Conservation (phyloP, 495 filamentous ascomycete genomes). For the Articulospora tetracladia region DNA sequence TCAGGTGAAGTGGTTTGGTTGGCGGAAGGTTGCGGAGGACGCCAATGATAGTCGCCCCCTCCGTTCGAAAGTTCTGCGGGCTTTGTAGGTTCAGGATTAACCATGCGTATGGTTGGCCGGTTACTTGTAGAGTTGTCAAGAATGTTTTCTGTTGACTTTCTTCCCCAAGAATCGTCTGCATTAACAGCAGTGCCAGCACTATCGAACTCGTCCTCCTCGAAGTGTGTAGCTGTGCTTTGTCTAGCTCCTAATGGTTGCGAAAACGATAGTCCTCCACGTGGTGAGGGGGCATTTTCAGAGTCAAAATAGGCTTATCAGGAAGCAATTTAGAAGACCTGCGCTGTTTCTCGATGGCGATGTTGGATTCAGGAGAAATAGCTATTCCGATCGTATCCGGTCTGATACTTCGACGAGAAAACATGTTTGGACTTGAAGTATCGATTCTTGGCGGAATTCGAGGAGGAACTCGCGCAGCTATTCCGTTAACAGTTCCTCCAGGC, state of each 20-base stretch:
- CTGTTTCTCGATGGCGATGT: slow-evolving; percentile 1
- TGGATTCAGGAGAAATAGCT: slow-evolving; percentile 35
- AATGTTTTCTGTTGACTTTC: slow-evolving; percentile 8
- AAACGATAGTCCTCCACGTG: slow-evolving; percentile 12
- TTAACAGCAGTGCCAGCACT: slow-evolving; percentile 13
- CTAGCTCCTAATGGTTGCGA: slow-evolving; percentile 9
- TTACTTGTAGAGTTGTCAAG: slow-evolving; percentile 6
- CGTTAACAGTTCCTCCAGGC: slow-evolving; percentile 17
- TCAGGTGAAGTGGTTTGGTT: neutral
- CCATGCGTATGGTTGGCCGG: slow-evolving; percentile 8
- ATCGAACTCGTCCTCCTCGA: slow-evolving; percentile 21
- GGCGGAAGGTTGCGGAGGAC: slow-evolving; percentile 1
- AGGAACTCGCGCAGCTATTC: slow-evolving; percentile 30
- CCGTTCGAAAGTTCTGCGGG: neutral
- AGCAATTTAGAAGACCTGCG: slow-evolving; percentile 20
- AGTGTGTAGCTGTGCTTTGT: slow-evolving; percentile 23
- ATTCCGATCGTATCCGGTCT: slow-evolving; percentile 36
- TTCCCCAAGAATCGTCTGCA: slow-evolving; percentile 11
- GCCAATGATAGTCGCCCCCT: slow-evolving; percentile 3
- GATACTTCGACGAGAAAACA: slow-evolving; percentile 27
- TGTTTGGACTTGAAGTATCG: slow-evolving; percentile 23
- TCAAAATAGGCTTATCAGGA: slow-evolving; percentile 27
- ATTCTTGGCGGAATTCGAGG: slow-evolving; percentile 28
- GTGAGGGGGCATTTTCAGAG: slow-evolving; percentile 19
- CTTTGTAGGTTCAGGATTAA: slow-evolving; percentile 1